A percentile compares a stretch with the other conserved stretches of the same genome.
phyloP scores from a whole-genome alignment of 1,284 basidiomycete species.

The Fomes fomentarius region DNA sequence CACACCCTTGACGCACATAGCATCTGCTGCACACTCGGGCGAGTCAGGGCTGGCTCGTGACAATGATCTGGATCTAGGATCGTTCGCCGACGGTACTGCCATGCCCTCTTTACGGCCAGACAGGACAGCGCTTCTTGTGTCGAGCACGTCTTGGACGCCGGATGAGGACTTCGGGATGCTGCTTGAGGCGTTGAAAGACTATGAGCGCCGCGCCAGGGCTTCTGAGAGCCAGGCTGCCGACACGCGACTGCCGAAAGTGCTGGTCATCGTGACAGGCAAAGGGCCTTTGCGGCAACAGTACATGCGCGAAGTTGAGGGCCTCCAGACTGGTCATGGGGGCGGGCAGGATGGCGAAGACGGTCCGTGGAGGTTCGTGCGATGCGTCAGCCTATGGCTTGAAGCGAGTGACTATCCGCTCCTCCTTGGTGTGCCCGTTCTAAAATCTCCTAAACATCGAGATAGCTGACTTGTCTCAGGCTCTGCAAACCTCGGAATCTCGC shows the following conservation, averaged over 20 bases:
- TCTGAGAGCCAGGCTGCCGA: constrained; percentile 31
- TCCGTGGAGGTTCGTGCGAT: constrained; percentile 82
- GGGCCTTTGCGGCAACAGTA: constrained; percentile 80
- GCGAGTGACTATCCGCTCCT: constrained; percentile 87
- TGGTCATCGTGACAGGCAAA: constrained; percentile 92
- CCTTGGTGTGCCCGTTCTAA: constrained; percentile 68
- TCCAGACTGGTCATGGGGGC: constrained; percentile 47
- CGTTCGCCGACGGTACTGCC: constrained; percentile 16
- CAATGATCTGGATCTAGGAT: constrained; percentile 7
- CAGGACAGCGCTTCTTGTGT: constrained; percentile 87
- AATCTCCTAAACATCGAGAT: too few relatives aligned
- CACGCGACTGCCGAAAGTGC: constrained; percentile 66
- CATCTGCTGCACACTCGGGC: constrained; percentile 16
- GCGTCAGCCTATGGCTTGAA: constrained; percentile 87
- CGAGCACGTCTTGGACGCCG: constrained; percentile 96
- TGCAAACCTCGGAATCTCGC: constrained; percentile 89
- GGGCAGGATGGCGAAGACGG: constrained; percentile 29
- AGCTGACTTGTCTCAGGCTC: constrained; percentile 59
- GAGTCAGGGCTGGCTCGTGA: constrained; percentile 34
- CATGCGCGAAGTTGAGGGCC: constrained; percentile 59
- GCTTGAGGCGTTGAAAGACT: constrained; percentile 69
- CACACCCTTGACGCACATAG: constrained; percentile 60
- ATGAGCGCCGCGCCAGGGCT: constrained; percentile 63
- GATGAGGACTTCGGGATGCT: constrained; percentile 96
- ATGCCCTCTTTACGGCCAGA: constrained; percentile 54